A percentile compares a stretch with the other conserved stretches of the same genome.
Conservation (phyloP, 2,329 filamentous ascomycete genomes). For the Cordyceps tenuipes region DNA sequence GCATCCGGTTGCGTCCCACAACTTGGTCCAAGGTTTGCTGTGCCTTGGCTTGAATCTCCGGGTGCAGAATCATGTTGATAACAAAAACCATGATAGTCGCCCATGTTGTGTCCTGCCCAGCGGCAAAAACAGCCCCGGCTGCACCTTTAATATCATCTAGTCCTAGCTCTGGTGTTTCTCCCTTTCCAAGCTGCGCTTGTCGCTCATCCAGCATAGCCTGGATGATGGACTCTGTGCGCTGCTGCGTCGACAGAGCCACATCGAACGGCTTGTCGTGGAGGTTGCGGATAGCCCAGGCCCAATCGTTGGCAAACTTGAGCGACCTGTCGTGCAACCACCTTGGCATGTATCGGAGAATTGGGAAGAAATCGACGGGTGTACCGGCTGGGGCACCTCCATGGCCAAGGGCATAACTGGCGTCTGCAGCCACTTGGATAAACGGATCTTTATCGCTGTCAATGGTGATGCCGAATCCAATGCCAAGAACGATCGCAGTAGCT, state of each 20-base stretch:
- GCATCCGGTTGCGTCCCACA: constrained; percentile 36
- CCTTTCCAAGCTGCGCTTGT: constrained; percentile 18
- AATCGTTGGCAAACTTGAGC: constrained; percentile 22
- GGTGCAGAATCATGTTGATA: constrained; percentile 34
- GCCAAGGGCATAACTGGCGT: constrained; percentile 22
- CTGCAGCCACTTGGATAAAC: constrained; percentile 30
- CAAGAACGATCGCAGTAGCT: constrained; percentile 32
- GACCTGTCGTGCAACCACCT: constrained; percentile 26
- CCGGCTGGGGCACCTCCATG: constrained; percentile 23
- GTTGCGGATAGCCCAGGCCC: constrained; percentile 25
- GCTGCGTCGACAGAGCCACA: constrained; percentile 23
- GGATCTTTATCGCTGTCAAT: constrained; percentile 29
- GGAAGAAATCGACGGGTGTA: constrained; percentile 41
- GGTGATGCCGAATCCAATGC: constrained; percentile 35
- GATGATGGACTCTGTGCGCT: constrained; percentile 22
- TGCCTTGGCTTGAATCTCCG: constrained; percentile 37
- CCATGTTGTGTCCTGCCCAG: constrained; percentile 39
- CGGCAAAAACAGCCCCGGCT: constrained; percentile 38
- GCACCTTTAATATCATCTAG: constrained; percentile 41
- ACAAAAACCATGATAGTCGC: constrained; percentile 35
- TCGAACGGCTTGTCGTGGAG: constrained; percentile 38
- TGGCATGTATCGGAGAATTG: constrained; percentile 34
- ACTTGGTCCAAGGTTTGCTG: constrained; percentile 38
- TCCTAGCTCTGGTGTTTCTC: constrained; percentile 25
- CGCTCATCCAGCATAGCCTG: constrained; percentile 21